phyloP scores from a whole-genome alignment of 148 eudicot genomes.

The Camellia sinensis region DNA sequence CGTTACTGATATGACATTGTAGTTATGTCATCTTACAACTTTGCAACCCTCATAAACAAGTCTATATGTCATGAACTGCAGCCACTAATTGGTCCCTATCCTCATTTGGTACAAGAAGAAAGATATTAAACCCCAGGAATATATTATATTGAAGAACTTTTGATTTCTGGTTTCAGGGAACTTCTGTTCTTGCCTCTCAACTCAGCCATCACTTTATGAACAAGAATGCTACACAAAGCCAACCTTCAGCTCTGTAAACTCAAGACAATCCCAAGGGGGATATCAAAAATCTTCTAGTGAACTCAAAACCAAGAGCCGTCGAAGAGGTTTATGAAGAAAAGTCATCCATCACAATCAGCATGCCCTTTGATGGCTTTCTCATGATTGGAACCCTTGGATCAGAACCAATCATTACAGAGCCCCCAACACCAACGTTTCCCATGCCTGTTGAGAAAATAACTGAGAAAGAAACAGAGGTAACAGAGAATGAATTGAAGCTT shows the following conservation, averaged over 20 bases:
- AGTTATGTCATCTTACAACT: background rate
- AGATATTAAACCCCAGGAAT: background rate
- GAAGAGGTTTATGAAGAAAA: slow-evolving; percentile 32
- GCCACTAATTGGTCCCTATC: background rate
- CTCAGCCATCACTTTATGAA: slow-evolving; percentile 32
- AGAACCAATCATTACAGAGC: slow-evolving; percentile 45
- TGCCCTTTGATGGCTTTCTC: slow-evolving; percentile 57
- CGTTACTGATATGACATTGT: background rate
- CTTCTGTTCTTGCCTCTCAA: slow-evolving; percentile 22
- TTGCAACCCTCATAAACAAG: background rate
- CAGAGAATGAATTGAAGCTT: slow-evolving; percentile 50
- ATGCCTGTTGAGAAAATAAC: slow-evolving; percentile 31
- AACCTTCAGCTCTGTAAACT: slow-evolving; percentile 25
- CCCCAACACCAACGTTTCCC: slow-evolving; percentile 58
- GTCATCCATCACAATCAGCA: slow-evolving; percentile 13
- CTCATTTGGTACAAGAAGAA: background rate
- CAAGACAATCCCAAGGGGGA: slow-evolving; percentile 22
- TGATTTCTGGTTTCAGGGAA: slow-evolving; percentile 40
- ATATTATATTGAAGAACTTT: slow-evolving; percentile 2
- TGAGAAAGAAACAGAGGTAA: slow-evolving; percentile 34
- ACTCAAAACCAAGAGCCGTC: slow-evolving; percentile 12
- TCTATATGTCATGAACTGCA: background rate
- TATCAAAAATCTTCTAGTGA: slow-evolving; percentile 17
- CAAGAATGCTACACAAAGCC: slow-evolving; percentile 31
- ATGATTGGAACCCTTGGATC: slow-evolving; percentile 74